Evolutionary conservation across 345 rosid genomes (phyloP).

Genomic region (Citrus australasica): DNA sequence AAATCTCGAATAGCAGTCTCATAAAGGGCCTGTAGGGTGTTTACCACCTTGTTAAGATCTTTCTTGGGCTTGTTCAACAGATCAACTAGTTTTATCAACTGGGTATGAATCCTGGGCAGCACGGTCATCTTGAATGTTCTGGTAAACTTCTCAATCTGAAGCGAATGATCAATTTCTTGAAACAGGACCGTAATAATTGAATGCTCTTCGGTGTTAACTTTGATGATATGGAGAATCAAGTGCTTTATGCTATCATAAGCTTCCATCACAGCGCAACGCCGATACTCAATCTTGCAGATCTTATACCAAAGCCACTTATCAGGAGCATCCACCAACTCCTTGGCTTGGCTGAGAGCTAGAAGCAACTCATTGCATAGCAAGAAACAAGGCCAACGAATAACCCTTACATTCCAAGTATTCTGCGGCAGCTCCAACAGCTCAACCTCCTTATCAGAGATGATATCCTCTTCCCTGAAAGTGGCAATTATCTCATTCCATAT

Average conservation of each 20-base stretch:
- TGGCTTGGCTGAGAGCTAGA: slow-evolving; percentile 94
- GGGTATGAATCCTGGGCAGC: slow-evolving; percentile 64
- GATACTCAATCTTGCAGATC: slow-evolving; percentile 83
- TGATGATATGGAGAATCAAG: slow-evolving; percentile 65
- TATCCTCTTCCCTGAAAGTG: slow-evolving; percentile 95
- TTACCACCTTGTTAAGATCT: slow-evolving; percentile 69
- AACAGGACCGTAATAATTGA: slow-evolving; percentile 65
- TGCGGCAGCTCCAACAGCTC: slow-evolving; percentile 89
- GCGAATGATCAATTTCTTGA: slow-evolving; percentile 72
- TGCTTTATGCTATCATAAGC: slow-evolving; percentile 81
- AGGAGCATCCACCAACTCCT: slow-evolving; percentile 88
- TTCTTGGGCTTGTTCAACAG: slow-evolving; percentile 48
- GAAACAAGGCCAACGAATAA: slow-evolving; percentile 94
- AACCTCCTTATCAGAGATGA: slow-evolving; percentile 80
- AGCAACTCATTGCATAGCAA: slow-evolving; percentile 91
- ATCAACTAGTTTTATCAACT: slow-evolving; percentile 69
- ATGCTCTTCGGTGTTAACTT: slow-evolving; percentile 78
- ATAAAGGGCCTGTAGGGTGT: slow-evolving; percentile 81
- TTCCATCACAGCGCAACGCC: slow-evolving; percentile 92
- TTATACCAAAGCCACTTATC: slow-evolving; percentile 97
- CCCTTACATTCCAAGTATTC: slow-evolving; percentile 87
- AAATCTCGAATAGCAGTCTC: slow-evolving; percentile 83
- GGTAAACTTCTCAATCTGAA: slow-evolving; percentile 71
- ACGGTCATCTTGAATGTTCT: slow-evolving; percentile 70
- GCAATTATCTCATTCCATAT: slow-evolving; percentile 90